phyloP scores from a whole-genome alignment of 2,329 filamentous ascomycete genomes.

The Plenodomus tracheiphilus region DNA sequence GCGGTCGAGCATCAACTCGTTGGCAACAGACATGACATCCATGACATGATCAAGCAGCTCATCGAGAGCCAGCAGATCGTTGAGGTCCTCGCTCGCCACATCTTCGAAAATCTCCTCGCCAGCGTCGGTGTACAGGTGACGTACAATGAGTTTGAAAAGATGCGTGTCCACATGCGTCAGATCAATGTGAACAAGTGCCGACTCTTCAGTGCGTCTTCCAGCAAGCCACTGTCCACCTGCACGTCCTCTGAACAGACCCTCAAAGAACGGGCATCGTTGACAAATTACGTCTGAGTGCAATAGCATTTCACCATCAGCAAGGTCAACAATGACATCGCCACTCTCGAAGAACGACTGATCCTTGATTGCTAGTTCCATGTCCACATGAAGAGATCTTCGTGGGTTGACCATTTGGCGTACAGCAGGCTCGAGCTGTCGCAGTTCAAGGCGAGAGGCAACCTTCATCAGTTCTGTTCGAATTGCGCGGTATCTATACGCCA shows the following conservation, averaged over 20 bases:
- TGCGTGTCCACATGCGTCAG: conserved; percentile 75
- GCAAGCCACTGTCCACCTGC: conserved; percentile 84
- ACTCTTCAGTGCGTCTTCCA: conserved; percentile 60
- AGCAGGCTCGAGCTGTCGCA: conserved; percentile 73
- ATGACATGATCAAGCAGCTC: conserved; percentile 87
- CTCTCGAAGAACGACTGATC: conserved; percentile 75
- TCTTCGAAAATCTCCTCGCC: conserved; percentile 81
- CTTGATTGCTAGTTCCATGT: conserved; percentile 70
- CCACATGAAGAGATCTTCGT: conserved; percentile 64
- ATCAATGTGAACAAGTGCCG: conserved; percentile 69
- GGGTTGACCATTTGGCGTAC: conserved; percentile 74
- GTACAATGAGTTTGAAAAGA: conserved; percentile 78
- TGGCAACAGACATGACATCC: conserved; percentile 85
- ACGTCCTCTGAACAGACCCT: conserved; percentile 85
- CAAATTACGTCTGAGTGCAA: conserved; percentile 81
- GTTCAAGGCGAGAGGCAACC: conserved; percentile 70
- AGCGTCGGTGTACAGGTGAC: conserved; percentile 80
- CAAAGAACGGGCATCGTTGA: conserved; percentile 87
- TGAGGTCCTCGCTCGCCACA: conserved; percentile 64
- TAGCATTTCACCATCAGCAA: conserved; percentile 69
- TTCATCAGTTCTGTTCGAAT: conserved; percentile 87
- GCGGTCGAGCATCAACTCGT: conserved; percentile 93
- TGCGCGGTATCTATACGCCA: conserved; percentile 75
- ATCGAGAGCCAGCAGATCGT: conserved; percentile 60
- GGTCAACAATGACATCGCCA: conserved; percentile 76